phyloP scores from a whole-genome alignment of 441 rosid genomes.

The Codiaeum variegatum region DNA sequence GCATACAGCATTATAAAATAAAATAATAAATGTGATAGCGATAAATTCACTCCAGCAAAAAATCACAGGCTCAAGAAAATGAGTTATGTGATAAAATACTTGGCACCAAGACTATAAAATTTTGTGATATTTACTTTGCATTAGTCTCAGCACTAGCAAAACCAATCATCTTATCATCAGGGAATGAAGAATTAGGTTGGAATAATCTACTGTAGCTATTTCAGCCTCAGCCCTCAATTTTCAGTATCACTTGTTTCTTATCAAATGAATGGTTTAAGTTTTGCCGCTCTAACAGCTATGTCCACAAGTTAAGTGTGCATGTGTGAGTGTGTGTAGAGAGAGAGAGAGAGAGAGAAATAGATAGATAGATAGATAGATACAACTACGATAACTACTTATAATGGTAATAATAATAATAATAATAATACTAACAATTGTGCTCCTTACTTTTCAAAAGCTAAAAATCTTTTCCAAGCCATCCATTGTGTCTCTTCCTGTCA shows the following conservation, averaged over 20 bases:
- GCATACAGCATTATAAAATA: background rate
- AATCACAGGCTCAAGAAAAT: background rate
- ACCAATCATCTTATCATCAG: background rate
- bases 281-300: background rate
- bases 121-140: background rate
- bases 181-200: background rate
- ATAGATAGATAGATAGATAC: background rate
- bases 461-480: slow-evolving; percentile 89
- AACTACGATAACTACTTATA: no score
- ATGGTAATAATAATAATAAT: no score
- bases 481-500: slow-evolving; percentile 87
- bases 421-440: background rate
- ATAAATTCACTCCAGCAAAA: background rate
- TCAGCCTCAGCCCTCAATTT: background rate
- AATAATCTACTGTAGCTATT: no score
- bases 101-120: background rate
- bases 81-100: slow-evolving; percentile 1
- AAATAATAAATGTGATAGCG: background rate
- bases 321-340: no score
- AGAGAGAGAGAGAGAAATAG: no score
- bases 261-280: background rate
- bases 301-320: background rate
- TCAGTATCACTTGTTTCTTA: background rate
- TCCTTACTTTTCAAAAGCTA: slow-evolving; percentile 86
- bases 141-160: background rate